Conservation (phyloP, 805 yeast species). For the Vanderwaltozyma polyspora region DNA sequence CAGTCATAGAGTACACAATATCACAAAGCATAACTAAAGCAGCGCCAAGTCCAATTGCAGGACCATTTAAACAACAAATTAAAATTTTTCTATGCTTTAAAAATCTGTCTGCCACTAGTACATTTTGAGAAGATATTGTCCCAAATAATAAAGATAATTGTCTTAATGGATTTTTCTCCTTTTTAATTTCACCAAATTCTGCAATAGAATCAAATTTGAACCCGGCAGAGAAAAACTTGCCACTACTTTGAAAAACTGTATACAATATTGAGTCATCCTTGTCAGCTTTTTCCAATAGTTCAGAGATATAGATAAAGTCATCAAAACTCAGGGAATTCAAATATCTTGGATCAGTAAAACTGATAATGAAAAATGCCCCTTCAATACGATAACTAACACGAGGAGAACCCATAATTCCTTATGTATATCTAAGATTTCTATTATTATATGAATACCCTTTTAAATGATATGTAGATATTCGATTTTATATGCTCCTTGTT, state of each 20-base stretch:
- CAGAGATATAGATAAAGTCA: constrained; percentile 52
- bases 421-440: not conserved
- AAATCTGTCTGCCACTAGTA: constrained; percentile 53
- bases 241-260: constrained; percentile 60
- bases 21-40: constrained; percentile 66
- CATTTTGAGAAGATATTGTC: constrained; percentile 52
- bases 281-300: constrained; percentile 50
- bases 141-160: constrained; percentile 34
- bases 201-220: constrained; percentile 38
- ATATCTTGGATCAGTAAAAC: constrained; percentile 48
- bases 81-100: constrained; percentile 60
- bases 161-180: constrained; percentile 6
- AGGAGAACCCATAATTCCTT: not conserved
- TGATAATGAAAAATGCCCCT: constrained; percentile 42
- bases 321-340: constrained; percentile 58
- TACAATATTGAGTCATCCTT: constrained; percentile 46
- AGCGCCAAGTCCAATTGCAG: constrained; percentile 70
- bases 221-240: constrained; percentile 73
- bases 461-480: no score
- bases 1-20: constrained; percentile 55
- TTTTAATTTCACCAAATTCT: constrained; percentile 1
- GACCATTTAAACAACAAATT: constrained; percentile 72
- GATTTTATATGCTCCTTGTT: no score
- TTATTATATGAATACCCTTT: no score
- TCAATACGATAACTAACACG: constrained; percentile 8